Conservation (phyloP, 2,329 filamentous ascomycete genomes). For the Penicillium aurantiogriseum region DNA sequence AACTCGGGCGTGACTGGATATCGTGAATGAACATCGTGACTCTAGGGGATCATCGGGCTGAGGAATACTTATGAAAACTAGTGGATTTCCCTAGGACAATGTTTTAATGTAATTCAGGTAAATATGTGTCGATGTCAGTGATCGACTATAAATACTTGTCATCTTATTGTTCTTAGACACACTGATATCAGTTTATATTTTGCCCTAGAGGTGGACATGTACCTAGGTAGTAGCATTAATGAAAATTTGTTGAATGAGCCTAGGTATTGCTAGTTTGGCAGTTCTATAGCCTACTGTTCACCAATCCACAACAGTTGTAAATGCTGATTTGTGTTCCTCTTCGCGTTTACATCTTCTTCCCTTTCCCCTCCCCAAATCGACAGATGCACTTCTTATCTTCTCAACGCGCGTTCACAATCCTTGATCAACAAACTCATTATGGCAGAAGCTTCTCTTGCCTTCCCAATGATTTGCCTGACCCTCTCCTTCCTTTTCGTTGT, state of each 20-base stretch:
- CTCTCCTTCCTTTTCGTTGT: constrained; percentile 18
- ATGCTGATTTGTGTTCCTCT: neutral
- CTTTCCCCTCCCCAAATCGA: neutral
- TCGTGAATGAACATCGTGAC: constrained; percentile 8
- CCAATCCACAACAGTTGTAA: neutral
- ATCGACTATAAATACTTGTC: neutral
- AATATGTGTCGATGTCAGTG: neutral
- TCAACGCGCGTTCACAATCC: neutral
- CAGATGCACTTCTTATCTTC: neutral
- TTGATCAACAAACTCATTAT: neutral
- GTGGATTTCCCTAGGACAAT: too few species aligned
- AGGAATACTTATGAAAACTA: neutral
- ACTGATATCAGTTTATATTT: neutral
- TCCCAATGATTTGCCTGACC: constrained; percentile 17
- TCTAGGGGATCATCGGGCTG: neutral
- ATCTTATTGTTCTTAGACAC: neutral
- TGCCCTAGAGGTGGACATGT: neutral
- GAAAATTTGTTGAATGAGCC: too few species aligned
- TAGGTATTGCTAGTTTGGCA: neutral
- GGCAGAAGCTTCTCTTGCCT: constrained; percentile 7
- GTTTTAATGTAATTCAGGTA: neutral
- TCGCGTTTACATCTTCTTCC: neutral
- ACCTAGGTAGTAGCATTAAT: neutral
- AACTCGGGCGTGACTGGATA: constrained; percentile 20
- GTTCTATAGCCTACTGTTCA: neutral